phyloP scores from a whole-genome alignment of 2,329 filamentous ascomycete species.

The Hypoxylon sp. region DNA sequence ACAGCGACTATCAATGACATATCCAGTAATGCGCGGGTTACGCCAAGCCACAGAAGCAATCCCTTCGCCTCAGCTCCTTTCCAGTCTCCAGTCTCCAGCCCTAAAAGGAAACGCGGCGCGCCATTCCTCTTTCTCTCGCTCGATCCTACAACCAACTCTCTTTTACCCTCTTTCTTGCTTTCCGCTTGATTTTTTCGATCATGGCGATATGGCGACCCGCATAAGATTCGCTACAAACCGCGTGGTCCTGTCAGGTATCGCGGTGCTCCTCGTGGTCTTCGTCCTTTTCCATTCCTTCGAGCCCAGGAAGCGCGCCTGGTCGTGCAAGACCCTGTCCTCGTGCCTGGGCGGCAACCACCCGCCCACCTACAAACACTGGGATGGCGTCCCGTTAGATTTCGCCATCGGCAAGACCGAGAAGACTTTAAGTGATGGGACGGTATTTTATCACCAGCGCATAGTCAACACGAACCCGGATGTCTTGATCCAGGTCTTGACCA shows the following conservation, averaged over 20 bases:
- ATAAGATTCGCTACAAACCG: slow-evolving; percentile 36
- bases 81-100: slow-evolving; percentile 7
- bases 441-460: slow-evolving; percentile 44
- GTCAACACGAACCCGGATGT: slow-evolving; percentile 42
- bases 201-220: slow-evolving; percentile 35
- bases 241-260: slow-evolving; percentile 29
- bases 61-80: slow-evolving; percentile 27
- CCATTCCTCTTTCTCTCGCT: slow-evolving; percentile 7
- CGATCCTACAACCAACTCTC: neutral
- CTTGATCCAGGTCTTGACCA: slow-evolving; percentile 47
- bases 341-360: slow-evolving; percentile 43
- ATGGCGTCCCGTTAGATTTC: slow-evolving; percentile 39
- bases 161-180: neutral
- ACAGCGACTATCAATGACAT: slow-evolving; percentile 28
- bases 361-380: slow-evolving; percentile 46
- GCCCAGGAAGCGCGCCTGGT: slow-evolving; percentile 46
- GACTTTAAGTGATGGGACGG: slow-evolving; percentile 45
- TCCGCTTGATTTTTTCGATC: slow-evolving; percentile 6
- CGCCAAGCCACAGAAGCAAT: slow-evolving; percentile 21
- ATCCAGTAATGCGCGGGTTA: slow-evolving; percentile 32
- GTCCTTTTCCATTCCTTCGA: slow-evolving; percentile 48
- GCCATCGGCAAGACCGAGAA: slow-evolving; percentile 40
- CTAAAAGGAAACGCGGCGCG: slow-evolving; percentile 24
- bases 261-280: slow-evolving; percentile 38
- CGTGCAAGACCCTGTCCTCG: slow-evolving; percentile 47